A percentile compares a stretch with the other conserved stretches of the same genome.
These are phyloP conservation scores for Ilex paraguariensis DNA, from an alignment of 305 asterid genomes.

Conservation along the genomic window DNA sequence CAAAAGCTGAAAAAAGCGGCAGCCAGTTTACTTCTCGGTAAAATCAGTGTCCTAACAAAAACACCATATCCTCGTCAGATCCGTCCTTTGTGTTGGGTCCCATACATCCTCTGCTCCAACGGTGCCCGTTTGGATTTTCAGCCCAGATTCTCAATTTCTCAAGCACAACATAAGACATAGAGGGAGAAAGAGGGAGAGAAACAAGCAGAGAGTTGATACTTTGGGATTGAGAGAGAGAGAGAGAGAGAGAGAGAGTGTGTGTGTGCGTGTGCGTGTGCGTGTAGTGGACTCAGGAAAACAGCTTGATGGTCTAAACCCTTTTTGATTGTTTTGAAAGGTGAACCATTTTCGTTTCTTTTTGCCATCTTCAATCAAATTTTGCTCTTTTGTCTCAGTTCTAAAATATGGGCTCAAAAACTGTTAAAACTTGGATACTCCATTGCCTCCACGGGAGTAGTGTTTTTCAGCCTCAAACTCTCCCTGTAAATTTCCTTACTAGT, in stretches of 20 bases:
- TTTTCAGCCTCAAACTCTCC: not conserved
- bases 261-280: not conserved
- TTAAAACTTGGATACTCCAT: constrained; percentile 12
- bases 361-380: constrained; percentile 21
- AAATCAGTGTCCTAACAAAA: no score
- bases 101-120: constrained; percentile 19
- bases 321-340: not conserved
- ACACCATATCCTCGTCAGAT: constrained; percentile 55
- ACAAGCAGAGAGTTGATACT: constrained; percentile 10
- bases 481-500: no score
- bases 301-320: not conserved
- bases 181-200: constrained; percentile 13
- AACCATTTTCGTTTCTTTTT: not conserved
- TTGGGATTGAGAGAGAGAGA: constrained; percentile 5
- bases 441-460: constrained; percentile 13
- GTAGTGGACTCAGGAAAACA: not conserved
- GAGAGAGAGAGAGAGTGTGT: not conserved
- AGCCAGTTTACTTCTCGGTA: no score
- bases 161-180: constrained; percentile 5
- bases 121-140: no score
- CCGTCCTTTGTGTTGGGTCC: constrained; percentile 48
- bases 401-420: constrained; percentile 15
- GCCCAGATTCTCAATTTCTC: constrained; percentile 28
- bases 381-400: constrained; percentile 18
- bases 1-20: no score